Conservation (phyloP, 225 moss, liverwort and hornwort genomes). For the Physcomitrellopsis africana region DNA sequence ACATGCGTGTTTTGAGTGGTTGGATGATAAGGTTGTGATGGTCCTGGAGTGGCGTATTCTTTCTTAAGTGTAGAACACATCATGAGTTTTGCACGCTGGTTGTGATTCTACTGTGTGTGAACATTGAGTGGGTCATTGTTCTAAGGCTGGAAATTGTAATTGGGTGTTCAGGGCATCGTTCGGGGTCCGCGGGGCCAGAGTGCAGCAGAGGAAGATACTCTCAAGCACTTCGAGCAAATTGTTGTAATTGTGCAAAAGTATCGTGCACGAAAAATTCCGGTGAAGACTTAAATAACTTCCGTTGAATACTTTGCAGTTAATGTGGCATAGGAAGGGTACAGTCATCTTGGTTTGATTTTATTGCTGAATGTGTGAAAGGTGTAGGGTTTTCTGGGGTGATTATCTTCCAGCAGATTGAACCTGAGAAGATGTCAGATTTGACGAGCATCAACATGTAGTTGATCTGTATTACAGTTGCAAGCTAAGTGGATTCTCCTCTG, state of each 20-base stretch:
- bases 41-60: background rate
- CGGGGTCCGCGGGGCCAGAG: constrained; percentile 66
- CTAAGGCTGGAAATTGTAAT: constrained; percentile 26
- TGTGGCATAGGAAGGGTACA: background rate
- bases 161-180: constrained; percentile 57
- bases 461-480: too few relatives aligned
- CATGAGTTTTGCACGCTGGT: background rate
- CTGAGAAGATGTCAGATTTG: background rate
- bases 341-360: too few relatives aligned
- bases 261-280: constrained; percentile 58
- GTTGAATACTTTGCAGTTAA: background rate
- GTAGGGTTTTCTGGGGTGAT: background rate
- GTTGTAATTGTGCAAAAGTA: constrained; percentile 52
- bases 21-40: too few relatives aligned
- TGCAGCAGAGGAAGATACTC: constrained; percentile 72
- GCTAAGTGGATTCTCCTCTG: too few relatives aligned
- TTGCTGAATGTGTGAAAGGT: too few relatives aligned
- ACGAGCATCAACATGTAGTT: too few relatives aligned
- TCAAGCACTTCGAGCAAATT: constrained; percentile 80
- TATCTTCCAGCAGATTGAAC: constrained; percentile 54
- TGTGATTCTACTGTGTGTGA: background rate
- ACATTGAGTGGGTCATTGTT: background rate
- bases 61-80: too few relatives aligned
- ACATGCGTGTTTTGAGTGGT: background rate
- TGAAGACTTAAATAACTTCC: constrained; percentile 32